These are phyloP conservation scores for Mesostigma viride DNA, from an alignment of 139 green algal genomes.

Conservation along the genomic window DNA sequence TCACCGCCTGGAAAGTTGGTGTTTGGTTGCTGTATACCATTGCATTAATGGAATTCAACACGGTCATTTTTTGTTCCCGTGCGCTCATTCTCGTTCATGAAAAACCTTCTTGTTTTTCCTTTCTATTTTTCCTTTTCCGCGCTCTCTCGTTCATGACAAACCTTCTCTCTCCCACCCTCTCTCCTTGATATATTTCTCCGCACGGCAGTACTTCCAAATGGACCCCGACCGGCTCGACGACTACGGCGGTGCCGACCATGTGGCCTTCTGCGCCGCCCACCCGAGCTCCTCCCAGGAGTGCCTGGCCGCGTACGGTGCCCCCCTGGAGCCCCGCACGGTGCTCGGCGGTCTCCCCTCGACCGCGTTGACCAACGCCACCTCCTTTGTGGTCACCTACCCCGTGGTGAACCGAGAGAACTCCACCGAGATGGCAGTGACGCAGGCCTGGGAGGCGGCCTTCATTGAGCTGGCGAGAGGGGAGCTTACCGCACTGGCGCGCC, in stretches of 20 bases:
- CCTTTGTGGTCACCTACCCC: conserved; percentile 72
- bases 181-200: no score
- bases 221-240: conserved; percentile 22
- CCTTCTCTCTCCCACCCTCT: no score
- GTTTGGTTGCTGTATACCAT: no score
- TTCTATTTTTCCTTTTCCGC: no score
- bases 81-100: no score
- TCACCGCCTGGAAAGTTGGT: no score
- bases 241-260: conserved; percentile 25
- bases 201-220: conserved; percentile 84
- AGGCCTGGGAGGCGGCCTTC: conserved; percentile 73
- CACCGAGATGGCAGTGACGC: conserved; percentile 27
- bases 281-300: conserved; percentile 31
- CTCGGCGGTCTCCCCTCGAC: conserved; percentile 62
- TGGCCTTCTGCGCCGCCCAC: conserved; percentile 27
- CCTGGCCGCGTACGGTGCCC: conserved; percentile 51
- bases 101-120: no score
- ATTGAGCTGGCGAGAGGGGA: conserved; percentile 39
- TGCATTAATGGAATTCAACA: no score
- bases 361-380: conserved; percentile 38
- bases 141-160: no score
- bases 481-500: conserved; percentile 32
- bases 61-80: no score
- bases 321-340: conserved; percentile 70
- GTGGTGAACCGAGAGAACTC: conserved; percentile 41